These are phyloP conservation scores for Trichosporon asahii DNA, from an alignment of 1,284 basidiomycete species.

Conservation along the genomic window DNA sequence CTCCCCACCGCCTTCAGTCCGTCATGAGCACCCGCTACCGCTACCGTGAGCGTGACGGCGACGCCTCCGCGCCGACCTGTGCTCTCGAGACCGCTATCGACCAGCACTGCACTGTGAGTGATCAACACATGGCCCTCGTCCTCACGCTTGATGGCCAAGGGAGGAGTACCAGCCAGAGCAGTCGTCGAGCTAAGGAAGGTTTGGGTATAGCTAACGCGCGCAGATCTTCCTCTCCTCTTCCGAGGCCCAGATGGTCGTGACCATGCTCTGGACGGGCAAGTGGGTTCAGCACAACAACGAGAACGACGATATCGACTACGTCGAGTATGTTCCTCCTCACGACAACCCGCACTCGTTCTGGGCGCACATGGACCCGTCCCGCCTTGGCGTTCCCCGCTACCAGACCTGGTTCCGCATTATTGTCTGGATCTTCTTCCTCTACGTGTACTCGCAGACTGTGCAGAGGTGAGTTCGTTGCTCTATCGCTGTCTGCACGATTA, in stretches of 20 bases:
- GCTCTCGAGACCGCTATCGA: slow-evolving; percentile 81
- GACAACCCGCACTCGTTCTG: slow-evolving; percentile 58
- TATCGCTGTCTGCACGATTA: background rate
- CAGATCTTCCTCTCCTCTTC: slow-evolving; percentile 79
- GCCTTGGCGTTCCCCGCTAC: slow-evolving; percentile 81
- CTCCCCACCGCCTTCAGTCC: slow-evolving; percentile 62
- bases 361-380: slow-evolving; percentile 68
- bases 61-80: slow-evolving; percentile 67
- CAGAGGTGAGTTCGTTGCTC: slow-evolving; percentile 42
- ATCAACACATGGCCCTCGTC: too few relatives aligned
- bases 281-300: slow-evolving; percentile 72
- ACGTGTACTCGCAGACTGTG: slow-evolving; percentile 79
- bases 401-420: slow-evolving; percentile 54
- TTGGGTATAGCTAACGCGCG: too few relatives aligned
- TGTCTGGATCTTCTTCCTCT: slow-evolving; percentile 80
- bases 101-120: slow-evolving; percentile 56
- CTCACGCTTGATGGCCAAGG: too few relatives aligned
- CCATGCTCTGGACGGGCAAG: slow-evolving; percentile 71
- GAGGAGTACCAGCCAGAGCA: too few relatives aligned
- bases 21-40: slow-evolving; percentile 72
- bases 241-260: slow-evolving; percentile 70
- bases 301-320: slow-evolving; percentile 52
- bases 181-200: too few relatives aligned
- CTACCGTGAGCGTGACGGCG: slow-evolving; percentile 70
- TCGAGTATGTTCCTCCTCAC: slow-evolving; percentile 42